phyloP scores from a whole-genome alignment of 78 protist species.

The Chrysochromulina tobinii region DNA sequence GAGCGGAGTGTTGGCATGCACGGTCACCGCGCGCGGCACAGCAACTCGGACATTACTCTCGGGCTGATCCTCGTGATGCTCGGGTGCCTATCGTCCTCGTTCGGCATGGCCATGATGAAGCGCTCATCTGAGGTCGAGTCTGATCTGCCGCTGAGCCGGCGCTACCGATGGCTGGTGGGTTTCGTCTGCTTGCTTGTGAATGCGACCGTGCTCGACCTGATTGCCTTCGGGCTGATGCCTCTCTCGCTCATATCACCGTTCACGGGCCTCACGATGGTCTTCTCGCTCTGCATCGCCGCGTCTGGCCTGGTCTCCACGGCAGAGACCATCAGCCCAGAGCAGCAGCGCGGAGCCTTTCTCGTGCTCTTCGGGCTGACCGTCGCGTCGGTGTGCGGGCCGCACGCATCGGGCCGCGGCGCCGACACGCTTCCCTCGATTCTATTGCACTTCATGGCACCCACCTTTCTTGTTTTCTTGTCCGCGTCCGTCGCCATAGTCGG shows the following conservation, averaged over 20 bases:
- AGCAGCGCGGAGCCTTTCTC: background rate
- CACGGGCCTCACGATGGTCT: background rate
- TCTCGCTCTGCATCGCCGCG: background rate
- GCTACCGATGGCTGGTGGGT: background rate
- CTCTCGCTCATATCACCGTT: background rate
- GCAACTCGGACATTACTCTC: background rate
- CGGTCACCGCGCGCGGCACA: too few species aligned
- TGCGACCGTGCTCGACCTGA: background rate
- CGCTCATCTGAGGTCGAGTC: background rate
- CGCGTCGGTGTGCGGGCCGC: background rate
- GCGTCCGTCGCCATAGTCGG: background rate
- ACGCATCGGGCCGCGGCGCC: background rate
- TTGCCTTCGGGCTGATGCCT: background rate
- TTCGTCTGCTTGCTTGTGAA: background rate
- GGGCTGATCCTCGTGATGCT: background rate
- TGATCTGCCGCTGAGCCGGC: background rate
- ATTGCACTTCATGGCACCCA: background rate
- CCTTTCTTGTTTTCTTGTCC: too few species aligned
- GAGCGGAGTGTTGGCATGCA: too few species aligned
- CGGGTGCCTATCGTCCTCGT: background rate
- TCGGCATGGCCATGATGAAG: background rate
- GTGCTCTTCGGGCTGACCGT: background rate
- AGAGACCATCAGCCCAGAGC: background rate
- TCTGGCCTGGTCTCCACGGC: background rate
- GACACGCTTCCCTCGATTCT: background rate